A percentile compares a stretch with the other conserved stretches of the same genome.
These are phyloP conservation scores for Crithidia fasciculata DNA, from an alignment of 208 protist genomes.

Conservation along the genomic window DNA sequence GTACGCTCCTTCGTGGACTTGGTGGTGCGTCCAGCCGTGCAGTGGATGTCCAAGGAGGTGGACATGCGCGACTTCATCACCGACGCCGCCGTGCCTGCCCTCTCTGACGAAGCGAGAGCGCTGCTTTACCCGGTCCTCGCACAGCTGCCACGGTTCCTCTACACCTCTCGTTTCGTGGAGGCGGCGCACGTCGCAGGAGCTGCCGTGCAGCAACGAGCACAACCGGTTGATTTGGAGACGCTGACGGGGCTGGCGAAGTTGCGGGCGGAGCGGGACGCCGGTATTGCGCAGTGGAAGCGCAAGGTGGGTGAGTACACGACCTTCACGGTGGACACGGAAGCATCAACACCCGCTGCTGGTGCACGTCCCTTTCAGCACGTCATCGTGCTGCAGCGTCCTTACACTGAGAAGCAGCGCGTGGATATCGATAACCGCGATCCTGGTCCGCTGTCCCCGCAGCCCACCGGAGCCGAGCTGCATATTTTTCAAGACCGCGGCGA, in stretches of 20 bases:
- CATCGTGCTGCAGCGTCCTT: conserved; percentile 55
- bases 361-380: conserved; percentile 44
- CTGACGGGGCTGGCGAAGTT: conserved; percentile 43
- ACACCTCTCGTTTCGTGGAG: conserved; percentile 26
- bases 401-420: conserved; percentile 47
- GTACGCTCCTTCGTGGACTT: conserved; percentile 1
- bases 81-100: conserved; percentile 36
- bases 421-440: conserved; percentile 48
- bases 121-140: conserved; percentile 29
- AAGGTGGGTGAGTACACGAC: conserved; percentile 50
- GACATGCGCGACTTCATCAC: conserved; percentile 1
- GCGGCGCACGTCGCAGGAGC: neutral
- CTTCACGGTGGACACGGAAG: conserved; percentile 43
- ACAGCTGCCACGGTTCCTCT: conserved; percentile 16
- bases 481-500: conserved; percentile 74
- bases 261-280: conserved; percentile 42
- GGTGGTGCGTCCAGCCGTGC: conserved; percentile 18
- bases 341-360: neutral
- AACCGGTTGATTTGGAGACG: conserved; percentile 10
- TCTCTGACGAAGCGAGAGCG: conserved; percentile 19
- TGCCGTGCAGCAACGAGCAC: neutral
- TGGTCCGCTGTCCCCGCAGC: conserved; percentile 44
- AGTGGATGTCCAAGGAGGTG: conserved; percentile 6
- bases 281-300: conserved; percentile 45
- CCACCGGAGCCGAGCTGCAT: conserved; percentile 70